Evolutionary conservation across 768 basidiomycete genomes (phyloP).

Genomic region (Rhodotorula babjevae): DNA sequence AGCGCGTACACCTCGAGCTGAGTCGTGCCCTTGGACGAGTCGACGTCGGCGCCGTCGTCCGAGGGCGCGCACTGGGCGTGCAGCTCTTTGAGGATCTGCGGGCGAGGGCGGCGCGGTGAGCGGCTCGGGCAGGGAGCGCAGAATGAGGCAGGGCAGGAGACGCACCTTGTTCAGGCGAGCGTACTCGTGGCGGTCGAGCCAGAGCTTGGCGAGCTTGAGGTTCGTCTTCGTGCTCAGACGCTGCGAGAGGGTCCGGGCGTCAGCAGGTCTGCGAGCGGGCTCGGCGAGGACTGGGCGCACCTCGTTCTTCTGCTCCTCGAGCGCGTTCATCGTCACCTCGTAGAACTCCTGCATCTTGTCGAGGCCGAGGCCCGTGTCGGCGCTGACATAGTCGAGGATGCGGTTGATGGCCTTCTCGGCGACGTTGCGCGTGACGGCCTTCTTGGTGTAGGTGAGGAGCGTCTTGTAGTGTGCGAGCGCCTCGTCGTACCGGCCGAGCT

Average conservation of each 20-base stretch:
- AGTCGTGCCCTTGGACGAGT: constrained; percentile 82
- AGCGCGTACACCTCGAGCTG: constrained; percentile 94
- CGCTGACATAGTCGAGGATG: constrained; percentile 83
- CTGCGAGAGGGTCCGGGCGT: constrained; percentile 49
- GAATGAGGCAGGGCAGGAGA: no score
- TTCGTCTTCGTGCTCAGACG: constrained; percentile 92
- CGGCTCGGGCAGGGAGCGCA: no score
- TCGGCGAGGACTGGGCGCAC: constrained; percentile 48
- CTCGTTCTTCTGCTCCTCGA: constrained; percentile 94
- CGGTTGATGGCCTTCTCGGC: constrained; percentile 99
- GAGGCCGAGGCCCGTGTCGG: constrained; percentile 52
- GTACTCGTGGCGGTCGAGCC: constrained; percentile 93
- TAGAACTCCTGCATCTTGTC: constrained; percentile 92
- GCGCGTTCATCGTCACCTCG: constrained; percentile 79
- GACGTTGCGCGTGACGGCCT: constrained; percentile 88
- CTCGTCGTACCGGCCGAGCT: constrained; percentile 67
- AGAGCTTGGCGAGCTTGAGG: constrained; percentile 91
- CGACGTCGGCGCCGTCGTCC: constrained; percentile 75
- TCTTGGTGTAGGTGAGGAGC: constrained; percentile 88
- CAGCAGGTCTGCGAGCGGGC: constrained; percentile 41
- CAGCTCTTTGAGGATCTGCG: constrained; percentile 33
- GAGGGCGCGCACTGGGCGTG: constrained; percentile 60
- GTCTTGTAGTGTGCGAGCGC: constrained; percentile 80
- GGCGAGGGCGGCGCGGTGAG: not conserved
- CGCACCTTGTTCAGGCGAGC: constrained; percentile 69